Conservation (phyloP, 345 rosid species). For the Rhizophora apiculata region DNA sequence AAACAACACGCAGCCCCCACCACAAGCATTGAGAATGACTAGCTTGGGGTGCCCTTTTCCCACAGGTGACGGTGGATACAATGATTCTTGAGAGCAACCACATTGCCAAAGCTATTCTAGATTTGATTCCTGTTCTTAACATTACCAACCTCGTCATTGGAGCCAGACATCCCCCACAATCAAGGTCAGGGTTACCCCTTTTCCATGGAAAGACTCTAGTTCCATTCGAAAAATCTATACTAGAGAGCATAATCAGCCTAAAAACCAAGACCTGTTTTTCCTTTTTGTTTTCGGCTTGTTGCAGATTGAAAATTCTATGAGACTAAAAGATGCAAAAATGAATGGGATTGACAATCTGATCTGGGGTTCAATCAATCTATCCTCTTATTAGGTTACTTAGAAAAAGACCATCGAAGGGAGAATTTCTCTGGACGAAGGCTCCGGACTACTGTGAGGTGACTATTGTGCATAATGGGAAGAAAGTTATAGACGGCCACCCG, state of each 20-base stretch:
- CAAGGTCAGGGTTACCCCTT: conserved; percentile 29
- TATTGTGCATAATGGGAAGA: conserved; percentile 40
- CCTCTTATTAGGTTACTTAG: conserved; percentile 21
- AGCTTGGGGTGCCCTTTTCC: conserved; percentile 2
- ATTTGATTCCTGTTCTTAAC: conserved; percentile 59
- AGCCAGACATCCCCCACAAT: conserved; percentile 32
- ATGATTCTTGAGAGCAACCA: conserved; percentile 47
- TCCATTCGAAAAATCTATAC: too few relatives aligned
- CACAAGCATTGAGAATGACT: neutral
- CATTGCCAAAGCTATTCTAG: conserved; percentile 47
- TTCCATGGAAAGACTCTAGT: too few relatives aligned
- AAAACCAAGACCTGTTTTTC: too few relatives aligned
- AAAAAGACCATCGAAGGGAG: conserved; percentile 38
- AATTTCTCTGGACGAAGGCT: conserved; percentile 47
- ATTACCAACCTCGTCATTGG: conserved; percentile 58
- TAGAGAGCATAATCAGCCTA: too few relatives aligned
- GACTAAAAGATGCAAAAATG: too few relatives aligned
- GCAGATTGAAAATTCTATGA: too few relatives aligned
- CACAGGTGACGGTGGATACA: conserved; percentile 53
- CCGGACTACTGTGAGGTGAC: conserved; percentile 52
- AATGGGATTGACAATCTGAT: neutral
- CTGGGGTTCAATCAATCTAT: neutral
- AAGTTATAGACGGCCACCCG: conserved; percentile 19
- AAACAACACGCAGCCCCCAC: too few relatives aligned
- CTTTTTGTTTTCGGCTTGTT: too few relatives aligned